Evolutionary conservation across 202 grass and related monocot species (phyloP), one percentile per base, ranked within the genome.

Genomic region (Hordeum pubiflorum): DNA sequence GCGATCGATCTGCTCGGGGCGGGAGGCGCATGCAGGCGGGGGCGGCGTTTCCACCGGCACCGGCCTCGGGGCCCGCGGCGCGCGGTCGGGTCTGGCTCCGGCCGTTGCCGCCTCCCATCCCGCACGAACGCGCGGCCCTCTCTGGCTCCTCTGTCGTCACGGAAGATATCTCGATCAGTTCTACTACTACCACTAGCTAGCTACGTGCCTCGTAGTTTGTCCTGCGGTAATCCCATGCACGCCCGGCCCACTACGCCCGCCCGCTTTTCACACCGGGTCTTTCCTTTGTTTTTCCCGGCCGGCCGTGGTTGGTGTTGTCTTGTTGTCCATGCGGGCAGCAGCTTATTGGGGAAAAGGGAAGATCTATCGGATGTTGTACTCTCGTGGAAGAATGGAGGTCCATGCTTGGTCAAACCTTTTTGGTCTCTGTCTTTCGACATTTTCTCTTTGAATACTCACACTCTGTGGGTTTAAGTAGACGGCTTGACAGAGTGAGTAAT

Each of bases 41-140:
- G 85, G 86, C 86, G 84, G 76, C 48, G 64, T 69, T 52, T 64
- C 65, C 58, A 11, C 82, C 88, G 86, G 89, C 91, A 94, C 58
- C 60, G 54, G 55, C 89, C 81, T 94, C 74, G 89, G 76, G 26
- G 5, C 43, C 23, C 21, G 77, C 40, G 43, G 61, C 34, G 52
- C 69, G 32, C 82, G 91, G 88, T 93, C 91, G 85, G 82, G 74
- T 61, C 41, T 75, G 82, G 77, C 80, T 82, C 75, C 66, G 62
- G 80, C 40, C 74, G 68, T 7, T 71, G 38, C 41, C 39, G 67
- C 67, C 67, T 70, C 3, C 67, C 81, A 75, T 82, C 81, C 77
- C 81, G 40, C 76, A 37, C 57, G 26, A 50, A 15, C 68, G 69
- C 84, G 15, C 76, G 74, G 40, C 40, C 17, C 15, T 26, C 58